Conservation (phyloP, 2,329 filamentous ascomycete genomes). For the Neonectria ditissima region DNA sequence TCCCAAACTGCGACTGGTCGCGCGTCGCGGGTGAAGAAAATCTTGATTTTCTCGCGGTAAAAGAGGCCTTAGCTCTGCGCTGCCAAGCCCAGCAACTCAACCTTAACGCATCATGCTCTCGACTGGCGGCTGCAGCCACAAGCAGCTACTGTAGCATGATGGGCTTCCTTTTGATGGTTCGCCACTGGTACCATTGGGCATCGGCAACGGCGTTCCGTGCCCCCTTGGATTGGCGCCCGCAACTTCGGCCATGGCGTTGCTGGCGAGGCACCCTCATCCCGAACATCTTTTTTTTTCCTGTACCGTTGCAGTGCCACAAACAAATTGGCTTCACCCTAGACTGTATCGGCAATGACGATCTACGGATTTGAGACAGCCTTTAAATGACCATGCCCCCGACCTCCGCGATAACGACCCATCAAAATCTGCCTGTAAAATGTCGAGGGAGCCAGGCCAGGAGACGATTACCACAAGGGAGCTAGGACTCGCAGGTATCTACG, state of each 20-base stretch:
- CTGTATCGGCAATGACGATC: neutral
- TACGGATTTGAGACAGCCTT: neutral
- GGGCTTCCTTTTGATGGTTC: conserved; percentile 7
- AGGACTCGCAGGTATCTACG: conserved; percentile 23
- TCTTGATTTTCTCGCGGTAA: conserved; percentile 18
- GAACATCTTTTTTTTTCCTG: neutral
- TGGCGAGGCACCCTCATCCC: neutral
- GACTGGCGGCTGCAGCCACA: neutral
- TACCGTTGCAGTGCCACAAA: neutral
- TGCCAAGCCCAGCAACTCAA: conserved; percentile 17
- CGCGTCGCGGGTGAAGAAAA: conserved; percentile 3
- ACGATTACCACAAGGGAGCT: neutral
- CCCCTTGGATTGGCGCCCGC: neutral
- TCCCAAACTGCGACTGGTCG: conserved; percentile 10
- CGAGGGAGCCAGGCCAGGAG: neutral
- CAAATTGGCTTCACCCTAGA: neutral
- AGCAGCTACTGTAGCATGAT: neutral
- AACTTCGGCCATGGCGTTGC: conserved; percentile 1
- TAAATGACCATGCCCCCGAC: neutral
- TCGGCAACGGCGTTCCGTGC: neutral
- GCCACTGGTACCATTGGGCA: conserved; percentile 1
- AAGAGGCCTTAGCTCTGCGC: conserved; percentile 5
- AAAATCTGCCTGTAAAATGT: conserved; percentile 4
- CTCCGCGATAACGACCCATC: neutral
- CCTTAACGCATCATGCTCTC: conserved; percentile 3